Conservation (phyloP, 1,284 basidiomycete species). For the Ustilago sp. region DNA sequence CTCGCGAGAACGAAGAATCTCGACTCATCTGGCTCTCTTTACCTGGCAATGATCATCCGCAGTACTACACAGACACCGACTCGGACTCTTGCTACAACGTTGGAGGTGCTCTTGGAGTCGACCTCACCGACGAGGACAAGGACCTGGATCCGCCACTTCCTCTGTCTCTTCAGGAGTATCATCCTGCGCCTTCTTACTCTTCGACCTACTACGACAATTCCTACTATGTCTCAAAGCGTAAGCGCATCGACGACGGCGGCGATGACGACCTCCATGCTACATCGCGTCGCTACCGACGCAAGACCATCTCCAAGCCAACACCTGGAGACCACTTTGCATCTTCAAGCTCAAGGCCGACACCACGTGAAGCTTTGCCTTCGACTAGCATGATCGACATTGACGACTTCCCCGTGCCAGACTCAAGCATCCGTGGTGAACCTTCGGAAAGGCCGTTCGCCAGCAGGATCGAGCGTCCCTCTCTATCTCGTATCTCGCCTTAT, state of each 20-base stretch:
- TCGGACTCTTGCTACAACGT: slow-evolving; percentile 53
- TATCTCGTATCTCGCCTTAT: slow-evolving; percentile 29
- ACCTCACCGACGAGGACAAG: slow-evolving; percentile 48
- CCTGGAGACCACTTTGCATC: slow-evolving; percentile 16
- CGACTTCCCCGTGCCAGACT: slow-evolving; percentile 44
- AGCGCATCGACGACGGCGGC: slow-evolving; percentile 18
- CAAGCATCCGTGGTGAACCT: slow-evolving; percentile 46
- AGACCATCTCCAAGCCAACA: slow-evolving; percentile 16
- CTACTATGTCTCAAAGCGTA: slow-evolving; percentile 33
- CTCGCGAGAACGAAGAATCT: slow-evolving; percentile 52
- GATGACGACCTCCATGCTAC: slow-evolving; percentile 5
- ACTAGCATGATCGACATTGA: slow-evolving; percentile 49
- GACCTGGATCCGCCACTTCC: slow-evolving; percentile 47
- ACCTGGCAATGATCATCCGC: slow-evolving; percentile 59
- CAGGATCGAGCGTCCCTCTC: slow-evolving; percentile 39
- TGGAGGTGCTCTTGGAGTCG: slow-evolving; percentile 39
- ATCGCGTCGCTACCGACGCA: slow-evolving; percentile 22
- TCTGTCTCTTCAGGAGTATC: slow-evolving; percentile 38
- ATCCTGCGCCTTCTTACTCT: slow-evolving; percentile 41
- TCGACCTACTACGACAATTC: slow-evolving; percentile 26
- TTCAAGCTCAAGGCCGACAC: slow-evolving; percentile 20
- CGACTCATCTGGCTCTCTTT: slow-evolving; percentile 57
- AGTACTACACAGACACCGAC: slow-evolving; percentile 63
- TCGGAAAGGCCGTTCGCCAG: slow-evolving; percentile 38
- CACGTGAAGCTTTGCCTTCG: slow-evolving; percentile 24